Evolutionary conservation across 2,329 filamentous ascomycete species (phyloP).

Genomic region (Sarocladium strictum): DNA sequence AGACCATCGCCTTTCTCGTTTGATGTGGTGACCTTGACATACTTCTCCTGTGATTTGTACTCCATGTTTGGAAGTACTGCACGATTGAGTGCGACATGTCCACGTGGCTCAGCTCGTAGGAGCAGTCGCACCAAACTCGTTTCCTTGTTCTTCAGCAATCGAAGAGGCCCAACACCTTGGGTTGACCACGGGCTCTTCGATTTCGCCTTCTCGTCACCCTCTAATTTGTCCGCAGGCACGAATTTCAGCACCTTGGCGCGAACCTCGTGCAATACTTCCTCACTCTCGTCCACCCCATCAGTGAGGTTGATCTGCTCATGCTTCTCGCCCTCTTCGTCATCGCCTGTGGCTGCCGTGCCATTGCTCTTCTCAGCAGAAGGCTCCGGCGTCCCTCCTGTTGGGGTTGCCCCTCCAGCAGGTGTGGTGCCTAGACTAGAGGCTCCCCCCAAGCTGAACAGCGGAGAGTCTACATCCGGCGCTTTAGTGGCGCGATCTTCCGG

Average conservation of each 20-base stretch:
- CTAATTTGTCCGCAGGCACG: slow-evolving; percentile 40
- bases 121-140: slow-evolving; percentile 63
- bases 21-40: slow-evolving; percentile 52
- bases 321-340: slow-evolving; percentile 51
- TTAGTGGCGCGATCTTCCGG: slow-evolving; percentile 39
- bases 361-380: slow-evolving; percentile 41
- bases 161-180: slow-evolving; percentile 65
- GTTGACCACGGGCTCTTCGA: slow-evolving; percentile 58
- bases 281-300: slow-evolving; percentile 63
- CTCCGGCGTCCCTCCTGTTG: slow-evolving; percentile 53
- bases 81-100: slow-evolving; percentile 69
- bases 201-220: slow-evolving; percentile 35
- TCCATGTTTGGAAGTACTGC: slow-evolving; percentile 52
- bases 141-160: slow-evolving; percentile 67
- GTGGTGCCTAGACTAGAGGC: slow-evolving; percentile 57
- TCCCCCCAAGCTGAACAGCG: slow-evolving; percentile 46
- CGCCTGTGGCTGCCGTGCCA: slow-evolving; percentile 14
- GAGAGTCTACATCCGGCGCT: slow-evolving; percentile 45
- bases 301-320: slow-evolving; percentile 68
- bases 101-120: slow-evolving; percentile 68
- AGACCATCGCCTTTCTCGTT: slow-evolving; percentile 52
- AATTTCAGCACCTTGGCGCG: slow-evolving; percentile 65
- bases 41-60: slow-evolving; percentile 58
- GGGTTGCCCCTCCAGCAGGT: slow-evolving; percentile 50
- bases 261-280: slow-evolving; percentile 63